phyloP scores from a whole-genome alignment of 257 asterid genomes.

The Ophiorrhiza pumila region DNA sequence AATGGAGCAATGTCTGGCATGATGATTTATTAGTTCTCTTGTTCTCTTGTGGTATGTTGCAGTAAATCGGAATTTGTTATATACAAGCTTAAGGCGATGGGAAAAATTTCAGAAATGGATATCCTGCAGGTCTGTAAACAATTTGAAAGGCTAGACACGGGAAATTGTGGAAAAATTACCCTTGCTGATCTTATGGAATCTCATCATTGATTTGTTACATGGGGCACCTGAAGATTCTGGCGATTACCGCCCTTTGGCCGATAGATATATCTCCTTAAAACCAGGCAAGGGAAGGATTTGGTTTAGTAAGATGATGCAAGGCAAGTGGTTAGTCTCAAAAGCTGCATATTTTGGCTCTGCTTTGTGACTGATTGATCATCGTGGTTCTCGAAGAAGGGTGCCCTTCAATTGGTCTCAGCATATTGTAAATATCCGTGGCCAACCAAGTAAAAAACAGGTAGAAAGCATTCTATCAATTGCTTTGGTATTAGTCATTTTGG shows the following conservation, averaged over 20 bases:
- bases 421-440: constrained; percentile 5
- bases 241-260: too few relatives aligned
- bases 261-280: background rate
- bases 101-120: constrained; percentile 71
- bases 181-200: constrained; percentile 77
- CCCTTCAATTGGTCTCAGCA: background rate
- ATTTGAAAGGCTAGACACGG: constrained; percentile 77
- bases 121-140: constrained; percentile 61
- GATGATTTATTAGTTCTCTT: background rate
- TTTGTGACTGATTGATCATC: background rate
- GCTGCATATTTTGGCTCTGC: background rate
- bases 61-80: constrained; percentile 84
- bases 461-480: constrained; percentile 5
- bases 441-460: constrained; percentile 19
- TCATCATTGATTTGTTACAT: constrained; percentile 32
- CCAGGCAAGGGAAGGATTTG: background rate
- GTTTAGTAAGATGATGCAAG: background rate
- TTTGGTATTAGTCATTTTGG: background rate
- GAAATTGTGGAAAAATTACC: constrained; percentile 83
- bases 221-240: background rate
- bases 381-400: background rate
- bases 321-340: background rate
- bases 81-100: constrained; percentile 93
- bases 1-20: background rate
- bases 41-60: constrained; percentile 25